phyloP scores from a whole-genome alignment of 1,284 basidiomycete genomes.

The Hypsizygus ulmarius region DNA sequence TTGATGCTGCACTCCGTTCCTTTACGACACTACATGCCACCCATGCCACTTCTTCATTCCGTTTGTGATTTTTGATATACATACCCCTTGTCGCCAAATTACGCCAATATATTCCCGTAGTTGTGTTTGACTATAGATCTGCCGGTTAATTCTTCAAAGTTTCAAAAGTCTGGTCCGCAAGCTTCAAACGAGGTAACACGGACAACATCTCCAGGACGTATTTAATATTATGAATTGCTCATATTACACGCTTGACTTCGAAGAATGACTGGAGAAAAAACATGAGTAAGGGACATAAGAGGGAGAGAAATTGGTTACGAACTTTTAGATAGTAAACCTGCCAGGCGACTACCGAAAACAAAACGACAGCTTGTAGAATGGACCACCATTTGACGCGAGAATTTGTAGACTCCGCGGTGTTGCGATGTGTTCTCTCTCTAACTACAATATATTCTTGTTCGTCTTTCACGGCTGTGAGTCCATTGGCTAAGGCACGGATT shows the following conservation, averaged over 20 bases:
- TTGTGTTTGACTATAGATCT: conserved; percentile 5
- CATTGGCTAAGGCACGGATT: conserved; percentile 85
- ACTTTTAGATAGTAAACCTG: conserved; percentile 98
- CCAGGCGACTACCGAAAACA: conserved; percentile 92
- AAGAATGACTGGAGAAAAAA: conserved; percentile 70
- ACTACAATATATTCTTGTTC: conserved; percentile 99
- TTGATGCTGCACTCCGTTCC: conserved; percentile 3
- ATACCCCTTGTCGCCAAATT: conserved; percentile 22
- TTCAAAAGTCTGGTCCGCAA: no score
- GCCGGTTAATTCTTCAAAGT: no score
- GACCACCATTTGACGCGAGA: conserved; percentile 99
- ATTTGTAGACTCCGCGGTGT: conserved; percentile 95
- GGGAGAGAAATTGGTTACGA: conserved; percentile 27
- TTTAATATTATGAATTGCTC: conserved; percentile 21
- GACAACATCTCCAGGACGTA: conserved; percentile 3
- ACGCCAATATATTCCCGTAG: conserved; percentile 8
- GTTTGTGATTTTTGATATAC: conserved; percentile 8
- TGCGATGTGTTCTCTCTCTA: conserved; percentile 88
- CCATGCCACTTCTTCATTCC: conserved; percentile 15
- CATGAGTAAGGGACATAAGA: conserved; percentile 1
- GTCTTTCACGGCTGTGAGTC: conserved; percentile 90
- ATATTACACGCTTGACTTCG: conserved; percentile 92
- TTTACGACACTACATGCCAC: conserved; percentile 7
- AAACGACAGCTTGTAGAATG: conserved; percentile 82
- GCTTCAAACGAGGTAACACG: no score